Evolutionary conservation across 2,329 filamentous ascomycete species (phyloP).

Genomic region (Aquanectria penicillioides): DNA sequence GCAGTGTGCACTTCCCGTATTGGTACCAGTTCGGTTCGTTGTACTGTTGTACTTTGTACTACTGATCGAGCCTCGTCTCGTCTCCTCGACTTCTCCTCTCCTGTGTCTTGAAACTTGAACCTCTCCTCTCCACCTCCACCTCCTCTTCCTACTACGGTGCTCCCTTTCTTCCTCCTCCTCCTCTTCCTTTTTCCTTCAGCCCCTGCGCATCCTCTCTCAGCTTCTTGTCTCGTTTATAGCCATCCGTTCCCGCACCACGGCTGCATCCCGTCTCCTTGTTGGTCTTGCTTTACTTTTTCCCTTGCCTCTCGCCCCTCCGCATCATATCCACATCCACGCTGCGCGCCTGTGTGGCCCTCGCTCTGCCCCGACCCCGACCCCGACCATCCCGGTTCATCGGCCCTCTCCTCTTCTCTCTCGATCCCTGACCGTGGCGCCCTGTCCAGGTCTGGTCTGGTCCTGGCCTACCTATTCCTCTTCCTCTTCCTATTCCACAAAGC

Average conservation of each 20-base stretch:
- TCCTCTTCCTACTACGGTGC: constrained; percentile 22
- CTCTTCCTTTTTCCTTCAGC: constrained; percentile 25
- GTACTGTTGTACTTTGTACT: too few species aligned
- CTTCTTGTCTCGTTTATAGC: constrained; percentile 6
- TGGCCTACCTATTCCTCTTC: too few species aligned
- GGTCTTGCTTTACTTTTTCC: constrained; percentile 15
- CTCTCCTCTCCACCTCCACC: constrained; percentile 21
- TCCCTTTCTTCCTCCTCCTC: constrained; percentile 19
- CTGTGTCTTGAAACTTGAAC: constrained; percentile 7
- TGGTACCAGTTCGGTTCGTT: too few species aligned
- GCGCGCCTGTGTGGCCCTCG: not conserved
- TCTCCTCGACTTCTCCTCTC: not conserved
- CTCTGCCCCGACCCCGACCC: not conserved
- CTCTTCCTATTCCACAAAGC: too few species aligned
- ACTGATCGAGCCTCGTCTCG: too few species aligned
- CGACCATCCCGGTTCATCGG: constrained; percentile 17
- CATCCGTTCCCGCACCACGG: not conserved
- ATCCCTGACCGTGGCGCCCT: constrained; percentile 13
- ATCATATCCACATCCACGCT: constrained; percentile 4
- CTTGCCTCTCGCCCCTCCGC: constrained; percentile 3
- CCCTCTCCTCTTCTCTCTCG: not conserved
- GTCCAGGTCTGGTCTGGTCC: constrained; percentile 1
- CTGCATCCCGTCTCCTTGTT: not conserved
- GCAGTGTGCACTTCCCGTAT: too few species aligned
- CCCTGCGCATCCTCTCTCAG: constrained; percentile 22